A percentile compares a stretch with the other conserved stretches of the same genome.
phyloP scores from a whole-genome alignment of 1,139 yeast genomes.

The Oligophagozyma castellii region DNA sequence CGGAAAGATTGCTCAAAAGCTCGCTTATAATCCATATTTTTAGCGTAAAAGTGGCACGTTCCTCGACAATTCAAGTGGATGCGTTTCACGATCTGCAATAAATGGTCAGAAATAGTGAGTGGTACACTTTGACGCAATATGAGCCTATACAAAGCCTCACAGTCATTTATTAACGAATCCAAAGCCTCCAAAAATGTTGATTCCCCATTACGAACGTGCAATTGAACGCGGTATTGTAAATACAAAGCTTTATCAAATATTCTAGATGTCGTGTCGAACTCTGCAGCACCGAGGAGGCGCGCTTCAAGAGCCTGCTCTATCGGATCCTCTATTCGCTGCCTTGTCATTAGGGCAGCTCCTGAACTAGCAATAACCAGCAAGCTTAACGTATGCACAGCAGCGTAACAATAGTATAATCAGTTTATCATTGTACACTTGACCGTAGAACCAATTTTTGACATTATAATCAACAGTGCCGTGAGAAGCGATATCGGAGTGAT shows the following conservation, averaged over 20 bases:
- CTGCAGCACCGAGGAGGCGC: conserved; percentile 16
- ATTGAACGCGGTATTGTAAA: conserved; percentile 19
- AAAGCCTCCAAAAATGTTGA: conserved; percentile 5
- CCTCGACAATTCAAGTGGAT: conserved; percentile 13
- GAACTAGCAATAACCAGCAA: too few relatives aligned
- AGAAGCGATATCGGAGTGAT: too few relatives aligned
- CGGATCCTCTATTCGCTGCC: conserved; percentile 5
- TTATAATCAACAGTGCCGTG: too few relatives aligned
- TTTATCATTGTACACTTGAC: too few relatives aligned
- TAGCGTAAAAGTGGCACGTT: conserved; percentile 7
- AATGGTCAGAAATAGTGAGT: conserved; percentile 4
- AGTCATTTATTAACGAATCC: conserved; percentile 9
- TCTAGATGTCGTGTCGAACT: conserved; percentile 11
- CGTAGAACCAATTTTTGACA: too few relatives aligned
- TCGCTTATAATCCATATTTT: too few relatives aligned
- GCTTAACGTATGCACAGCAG: too few relatives aligned
- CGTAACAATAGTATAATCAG: too few relatives aligned
- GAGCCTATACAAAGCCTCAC: conserved; percentile 8
- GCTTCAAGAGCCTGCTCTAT: conserved; percentile 12
- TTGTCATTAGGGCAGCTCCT: too few relatives aligned
- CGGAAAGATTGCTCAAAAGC: not conserved
- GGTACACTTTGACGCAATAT: conserved; percentile 2
- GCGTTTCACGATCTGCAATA: conserved; percentile 8
- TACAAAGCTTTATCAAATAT: conserved; percentile 14
- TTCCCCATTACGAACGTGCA: conserved; percentile 11